Base-by-base conservation (phyloP, 1,139 yeast species). In the Saccharomyces hybrid region DNA sequence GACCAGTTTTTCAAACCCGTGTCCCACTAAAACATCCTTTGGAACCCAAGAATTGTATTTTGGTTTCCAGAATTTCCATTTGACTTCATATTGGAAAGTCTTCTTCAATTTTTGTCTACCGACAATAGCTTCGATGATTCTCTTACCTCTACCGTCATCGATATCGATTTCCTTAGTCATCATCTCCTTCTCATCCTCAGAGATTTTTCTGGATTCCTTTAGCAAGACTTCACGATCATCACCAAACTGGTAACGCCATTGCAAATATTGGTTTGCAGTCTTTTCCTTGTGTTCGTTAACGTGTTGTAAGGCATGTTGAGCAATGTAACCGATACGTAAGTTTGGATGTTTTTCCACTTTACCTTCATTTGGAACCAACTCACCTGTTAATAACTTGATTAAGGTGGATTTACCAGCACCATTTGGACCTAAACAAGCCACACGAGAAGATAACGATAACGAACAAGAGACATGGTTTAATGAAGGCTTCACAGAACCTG, bases 391-490 rank as follows among this genome's bases (percentile, higher is more conserved):
- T 54, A 91, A 78, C 73, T 93, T 93, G 74, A 93, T 93, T 67
- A 93, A 79, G 19, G 99, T 93, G 6, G 97, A 89, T 73, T 93
- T 93, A 77, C 99, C 99, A 55, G 99, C 99, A 79, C 99, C 99
- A 71, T 93, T 93, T 60, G 99, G 98, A 55, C 99, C 99, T 60
- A 93, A 75, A 67, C 93, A 85, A 49, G 98, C 99, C 61, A 93
- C 96, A 75, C 99, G 86, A 47, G 98, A 91, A 16, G 96, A 88
- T 60, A 93, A 78, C 1, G 96, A 87, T 60, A 93, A 79, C 12
- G 96, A 86, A 73, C 96, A 88, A 3, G 96, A 85, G 52, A 90
- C 95, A 69, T 88, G 70, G 29, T 72, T 69, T 65, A 93, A 78
- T 3, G 96, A 88, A 32, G 97, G 96, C 70, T 87, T 87, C 14